Percentiles rank a stretch among this genome's conserved stretches.
Evolutionary conservation across 2,329 filamentous ascomycete genomes (phyloP).

Genomic region (Lecanicillium sp.): DNA sequence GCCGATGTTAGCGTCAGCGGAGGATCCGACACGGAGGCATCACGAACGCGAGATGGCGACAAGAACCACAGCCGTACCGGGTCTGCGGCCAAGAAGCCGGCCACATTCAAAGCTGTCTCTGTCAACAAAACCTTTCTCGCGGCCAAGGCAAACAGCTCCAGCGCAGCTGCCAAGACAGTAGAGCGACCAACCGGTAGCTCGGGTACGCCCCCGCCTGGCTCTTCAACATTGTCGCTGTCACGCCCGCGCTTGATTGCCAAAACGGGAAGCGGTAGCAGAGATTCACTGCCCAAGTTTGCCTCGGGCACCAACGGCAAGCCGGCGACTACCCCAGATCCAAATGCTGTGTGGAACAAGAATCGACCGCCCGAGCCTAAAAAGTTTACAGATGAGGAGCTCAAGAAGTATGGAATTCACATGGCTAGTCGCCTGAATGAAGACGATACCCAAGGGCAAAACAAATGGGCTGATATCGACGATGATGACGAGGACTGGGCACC

Average conservation of each 20-base stretch:
- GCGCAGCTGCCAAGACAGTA: conserved; percentile 38
- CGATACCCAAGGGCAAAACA: conserved; percentile 65
- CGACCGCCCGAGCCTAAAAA: conserved; percentile 71
- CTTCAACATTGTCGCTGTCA: conserved; percentile 41
- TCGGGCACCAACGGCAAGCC: conserved; percentile 47
- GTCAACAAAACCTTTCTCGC: conserved; percentile 78
- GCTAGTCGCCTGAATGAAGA: conserved; percentile 71
- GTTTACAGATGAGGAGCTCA: conserved; percentile 79
- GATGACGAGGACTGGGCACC: conserved; percentile 84
- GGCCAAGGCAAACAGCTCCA: conserved; percentile 51
- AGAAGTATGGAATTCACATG: conserved; percentile 81
- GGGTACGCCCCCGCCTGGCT: conserved; percentile 36
- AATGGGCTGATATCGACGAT: conserved; percentile 87
- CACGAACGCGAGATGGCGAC: conserved; percentile 50
- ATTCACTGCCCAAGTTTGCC: conserved; percentile 37
- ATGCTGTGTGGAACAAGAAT: conserved; percentile 84
- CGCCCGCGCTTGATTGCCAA: conserved; percentile 72
- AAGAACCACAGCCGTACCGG: conserved; percentile 51
- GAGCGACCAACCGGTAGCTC: conserved; percentile 43
- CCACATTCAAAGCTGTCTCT: conserved; percentile 77
- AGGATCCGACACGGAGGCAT: conserved; percentile 70
- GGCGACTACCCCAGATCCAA: conserved; percentile 59
- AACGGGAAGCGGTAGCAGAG: conserved; percentile 53
- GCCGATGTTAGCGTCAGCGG: conserved; percentile 63
- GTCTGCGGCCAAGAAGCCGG: conserved; percentile 62